These are phyloP conservation scores for Boechera retrofracta DNA, from an alignment of 345 rosid species.

Conservation along the genomic window DNA sequence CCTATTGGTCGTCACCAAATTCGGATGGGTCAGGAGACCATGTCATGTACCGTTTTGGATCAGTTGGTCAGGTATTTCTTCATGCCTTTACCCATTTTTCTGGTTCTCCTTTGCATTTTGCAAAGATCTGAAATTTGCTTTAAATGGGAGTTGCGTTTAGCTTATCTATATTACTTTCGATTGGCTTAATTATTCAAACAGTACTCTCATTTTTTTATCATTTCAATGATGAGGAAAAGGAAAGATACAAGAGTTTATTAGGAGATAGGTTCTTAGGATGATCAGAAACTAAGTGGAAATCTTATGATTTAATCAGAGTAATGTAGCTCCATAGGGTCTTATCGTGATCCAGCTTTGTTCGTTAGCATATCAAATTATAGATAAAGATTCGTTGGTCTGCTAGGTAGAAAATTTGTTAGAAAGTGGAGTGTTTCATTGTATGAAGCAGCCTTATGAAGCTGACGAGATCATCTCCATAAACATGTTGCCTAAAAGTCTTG, in stretches of 20 bases:
- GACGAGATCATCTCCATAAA: constrained; percentile 2
- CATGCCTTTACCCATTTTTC: background rate
- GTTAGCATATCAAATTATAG: background rate
- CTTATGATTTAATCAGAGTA: background rate
- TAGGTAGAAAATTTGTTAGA: background rate
- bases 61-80: constrained; percentile 94
- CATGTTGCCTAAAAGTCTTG: constrained; percentile 6
- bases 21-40: constrained; percentile 85
- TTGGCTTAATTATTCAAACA: constrained; percentile 3
- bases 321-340: background rate
- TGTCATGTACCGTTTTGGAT: constrained; percentile 94
- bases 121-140: background rate
- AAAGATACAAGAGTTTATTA: background rate
- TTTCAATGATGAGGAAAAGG: background rate
- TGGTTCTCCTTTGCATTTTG: constrained; percentile 7
- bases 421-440: background rate
- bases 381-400: background rate
- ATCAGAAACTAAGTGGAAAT: background rate
- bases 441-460: background rate
- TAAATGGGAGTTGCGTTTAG: background rate
- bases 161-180: constrained; percentile 9
- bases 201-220: background rate
- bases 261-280: background rate
- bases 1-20: constrained; percentile 88
- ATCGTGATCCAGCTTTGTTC: constrained; percentile 2